Evolutionary conservation across 129 eudicot genomes (phyloP), one percentile per base, ranked within the genome.

Genomic region (Logfia minima): DNA sequence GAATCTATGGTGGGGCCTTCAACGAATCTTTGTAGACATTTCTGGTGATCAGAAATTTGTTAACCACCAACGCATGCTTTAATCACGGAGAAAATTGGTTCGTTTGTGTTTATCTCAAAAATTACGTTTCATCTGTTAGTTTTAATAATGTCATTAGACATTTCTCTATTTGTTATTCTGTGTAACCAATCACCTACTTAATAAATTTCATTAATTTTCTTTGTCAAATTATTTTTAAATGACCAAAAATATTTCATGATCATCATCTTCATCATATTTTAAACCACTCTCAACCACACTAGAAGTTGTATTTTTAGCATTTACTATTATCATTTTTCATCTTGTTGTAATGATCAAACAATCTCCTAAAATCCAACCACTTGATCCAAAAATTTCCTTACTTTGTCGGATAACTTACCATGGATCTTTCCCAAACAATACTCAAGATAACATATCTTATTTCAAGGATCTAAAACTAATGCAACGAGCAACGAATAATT

Each of bases 401-500:
- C n/a, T 77, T 45, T 58, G 9, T 19, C 9, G 22, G 75, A 37
- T 2, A 4, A 10, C 13, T 21, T 26, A 56, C 69, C 66, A 68
- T 66, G 24, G 19, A 79, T 17, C 4, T 11, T 10, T 10, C 29
- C 18, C 23, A 32, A 24, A 26, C 71, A 35, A 41, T 7, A 74
- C 24, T 62, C 41, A 14, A 75, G 43, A 68, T 74, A 81, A 3
- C 18, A 13, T 68, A 55, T 5, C 19, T 75, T 81, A 45, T 18
- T 62, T 1, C 75, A 26, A 1, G 80, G 84, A 26, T 81, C 84
- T 21, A 81, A 53, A 9, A 81, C 32, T 6, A 75, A n/a, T 3
- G 53, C 63, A 22, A 58, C 51, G 41, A 51, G 55, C 55, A 81
- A 11, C 10, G 74, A 43, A 4, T 19, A 19, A 21, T 68, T 81